Conservation (phyloP, 2,329 filamentous ascomycete species). For the Sordariomycetes sp. region DNA sequence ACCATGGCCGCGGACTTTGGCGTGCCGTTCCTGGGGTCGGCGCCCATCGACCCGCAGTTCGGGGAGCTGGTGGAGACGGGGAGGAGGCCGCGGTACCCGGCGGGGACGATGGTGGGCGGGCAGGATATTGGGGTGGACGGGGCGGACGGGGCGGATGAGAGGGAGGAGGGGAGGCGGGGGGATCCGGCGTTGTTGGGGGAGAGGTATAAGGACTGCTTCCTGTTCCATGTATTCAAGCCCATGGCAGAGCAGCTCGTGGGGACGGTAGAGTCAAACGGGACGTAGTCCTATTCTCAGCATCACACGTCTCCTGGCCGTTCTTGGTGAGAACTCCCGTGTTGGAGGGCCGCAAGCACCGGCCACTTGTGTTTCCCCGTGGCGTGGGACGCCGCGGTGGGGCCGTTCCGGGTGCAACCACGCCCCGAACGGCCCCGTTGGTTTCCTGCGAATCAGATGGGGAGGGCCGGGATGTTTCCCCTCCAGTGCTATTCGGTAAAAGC, state of each 20-base stretch:
- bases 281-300: not conserved
- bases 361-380: not conserved
- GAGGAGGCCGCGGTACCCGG: conserved; percentile 53
- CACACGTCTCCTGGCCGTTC: not conserved
- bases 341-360: not conserved
- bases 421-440: not conserved
- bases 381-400: not conserved
- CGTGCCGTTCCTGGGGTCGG: conserved; percentile 73
- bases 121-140: conserved; percentile 31
- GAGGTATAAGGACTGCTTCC: conserved; percentile 63
- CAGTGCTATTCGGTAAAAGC: no score
- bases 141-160: conserved; percentile 9
- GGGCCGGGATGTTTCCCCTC: no score
- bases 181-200: conserved; percentile 40
- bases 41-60: conserved; percentile 91
- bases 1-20: conserved; percentile 81
- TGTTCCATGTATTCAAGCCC: conserved; percentile 56
- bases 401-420: not conserved
- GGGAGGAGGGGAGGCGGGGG: conserved; percentile 4
- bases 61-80: conserved; percentile 75
- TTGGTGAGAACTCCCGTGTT: no score
- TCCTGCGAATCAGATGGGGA: no score
- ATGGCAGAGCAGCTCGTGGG: conserved; percentile 40
- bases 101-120: conserved; percentile 53
- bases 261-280: conserved; percentile 7